Evolutionary conservation across 2,329 filamentous ascomycete genomes (phyloP), one percentile per base, ranked within the genome.

Genomic region (Phyllosticta ampelicida): DNA sequence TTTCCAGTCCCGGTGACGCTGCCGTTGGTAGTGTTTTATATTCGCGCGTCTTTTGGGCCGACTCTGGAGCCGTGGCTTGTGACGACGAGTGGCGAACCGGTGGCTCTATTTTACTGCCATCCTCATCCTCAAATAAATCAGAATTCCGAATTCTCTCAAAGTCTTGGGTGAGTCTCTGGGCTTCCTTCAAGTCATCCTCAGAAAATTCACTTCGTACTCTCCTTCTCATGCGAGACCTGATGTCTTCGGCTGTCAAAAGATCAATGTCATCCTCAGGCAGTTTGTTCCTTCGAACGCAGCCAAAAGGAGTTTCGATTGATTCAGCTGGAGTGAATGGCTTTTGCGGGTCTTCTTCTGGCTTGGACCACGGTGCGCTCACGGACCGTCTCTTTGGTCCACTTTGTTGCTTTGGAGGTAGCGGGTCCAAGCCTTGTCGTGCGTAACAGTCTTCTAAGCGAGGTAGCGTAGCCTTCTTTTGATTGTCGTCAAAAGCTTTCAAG

Each of bases 171-270:
- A 73, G 58, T 63, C 20, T 65, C 63, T 28, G 56, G 21, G 20
- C 48, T n/a, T n/a, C n/a, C 5, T 16, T 3, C 13, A n/a, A 55
- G n/a, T 51, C 53, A 8, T 60, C 30, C 19, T 59, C 60, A 11
- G 21, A 53, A 18, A 60, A 63, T 28, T 59, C 63, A 28, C 62
- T 70, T 13, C 55, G 56, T 55, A 69, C 68, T n/a, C 36, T 44
- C n/a, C 71, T 44, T n/a, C 71, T 71, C 68, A 77, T 75, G 16
- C 69, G 68, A 28, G 75, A 73, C 23, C 75, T 70, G n/a, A 77
- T 69, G 20, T 72, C 67, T 11, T 67, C 68, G 4, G 74, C 72
- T 53, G 68, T 75, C 26, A 77, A 63, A 6, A 70, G 65, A 53
- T 77, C 74, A 18, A 76, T 63, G 56, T 76, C 73, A 49, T 73